Percentiles rank a stretch among this genome's conserved stretches.
phyloP scores from a whole-genome alignment of 2,329 filamentous ascomycete species.

The Cordyceps cicadae region DNA sequence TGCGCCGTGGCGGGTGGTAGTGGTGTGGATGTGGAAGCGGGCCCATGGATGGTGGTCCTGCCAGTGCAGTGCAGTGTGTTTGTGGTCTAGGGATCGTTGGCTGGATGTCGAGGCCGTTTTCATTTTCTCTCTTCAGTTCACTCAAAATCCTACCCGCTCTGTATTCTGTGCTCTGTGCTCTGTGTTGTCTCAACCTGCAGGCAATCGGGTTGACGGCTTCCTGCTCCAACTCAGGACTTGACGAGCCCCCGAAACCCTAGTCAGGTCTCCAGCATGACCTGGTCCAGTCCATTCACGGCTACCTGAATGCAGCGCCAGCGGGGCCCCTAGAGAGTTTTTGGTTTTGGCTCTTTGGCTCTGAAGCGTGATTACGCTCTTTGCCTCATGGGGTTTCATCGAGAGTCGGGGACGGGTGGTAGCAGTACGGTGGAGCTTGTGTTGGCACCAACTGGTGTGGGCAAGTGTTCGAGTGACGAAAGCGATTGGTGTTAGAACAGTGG shows the following conservation, averaged over 20 bases:
- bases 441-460: neutral
- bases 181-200: neutral
- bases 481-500: neutral
- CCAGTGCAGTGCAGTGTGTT: neutral
- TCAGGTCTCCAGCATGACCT: neutral
- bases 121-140: neutral
- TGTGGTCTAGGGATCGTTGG: neutral
- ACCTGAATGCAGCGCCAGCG: neutral
- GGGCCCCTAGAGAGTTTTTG: slow-evolving; percentile 1
- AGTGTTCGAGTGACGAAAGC: neutral
- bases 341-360: slow-evolving; percentile 6
- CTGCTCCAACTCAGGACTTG: neutral
- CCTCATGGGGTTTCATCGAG: slow-evolving; percentile 8
- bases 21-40: neutral
- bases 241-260: neutral
- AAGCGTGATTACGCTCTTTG: slow-evolving; percentile 4
- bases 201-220: neutral
- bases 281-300: neutral
- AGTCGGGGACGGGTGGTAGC: neutral
- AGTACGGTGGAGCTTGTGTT: neutral
- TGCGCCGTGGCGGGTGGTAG: neutral
- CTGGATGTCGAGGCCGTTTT: neutral
- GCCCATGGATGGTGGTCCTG: neutral
- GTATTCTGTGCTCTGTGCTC: neutral
- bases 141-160: neutral